Conservation (phyloP, 495 filamentous ascomycete genomes). For the Xylaria cubensis region DNA sequence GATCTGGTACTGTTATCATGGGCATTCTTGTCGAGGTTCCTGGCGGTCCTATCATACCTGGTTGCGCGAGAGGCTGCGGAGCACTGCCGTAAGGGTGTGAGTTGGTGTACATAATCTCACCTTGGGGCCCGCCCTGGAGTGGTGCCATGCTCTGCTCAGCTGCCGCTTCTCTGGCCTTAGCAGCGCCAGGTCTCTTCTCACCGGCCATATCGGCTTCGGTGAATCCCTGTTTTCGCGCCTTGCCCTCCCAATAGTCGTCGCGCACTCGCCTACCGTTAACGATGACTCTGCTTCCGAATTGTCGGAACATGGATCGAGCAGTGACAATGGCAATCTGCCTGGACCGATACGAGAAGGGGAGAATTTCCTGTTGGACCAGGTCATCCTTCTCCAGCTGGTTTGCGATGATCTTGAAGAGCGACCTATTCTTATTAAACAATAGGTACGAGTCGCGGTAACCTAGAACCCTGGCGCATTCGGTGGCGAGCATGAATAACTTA, state of each 20-base stretch:
- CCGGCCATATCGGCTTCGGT: constrained; percentile 96
- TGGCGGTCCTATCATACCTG: constrained; percentile 70
- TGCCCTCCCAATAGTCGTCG: constrained; percentile 98
- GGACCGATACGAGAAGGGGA: constrained; percentile 97
- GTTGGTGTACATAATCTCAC: constrained; percentile 84
- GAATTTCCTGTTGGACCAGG: constrained; percentile 89
- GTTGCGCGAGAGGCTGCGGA: constrained; percentile 72
- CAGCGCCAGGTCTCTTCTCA: constrained; percentile 92
- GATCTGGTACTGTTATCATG: constrained; percentile 82
- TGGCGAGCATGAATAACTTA: constrained; percentile 98
- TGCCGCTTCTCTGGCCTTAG: constrained; percentile 85
- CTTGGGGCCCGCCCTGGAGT: constrained; percentile 65
- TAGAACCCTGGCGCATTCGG: constrained; percentile 93
- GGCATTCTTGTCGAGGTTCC: constrained; percentile 74
- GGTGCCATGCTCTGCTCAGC: constrained; percentile 61
- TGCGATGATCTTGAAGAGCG: constrained; percentile 97
- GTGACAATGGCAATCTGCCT: constrained; percentile 98
- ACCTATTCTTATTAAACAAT: constrained; percentile 98
- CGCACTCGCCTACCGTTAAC: constrained; percentile 86
- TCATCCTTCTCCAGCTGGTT: constrained; percentile 96
- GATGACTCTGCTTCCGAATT: constrained; percentile 97
- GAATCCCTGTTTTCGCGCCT: constrained; percentile 96
- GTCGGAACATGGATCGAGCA: constrained; percentile 98
- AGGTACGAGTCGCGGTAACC: constrained; percentile 97
- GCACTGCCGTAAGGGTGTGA: constrained; percentile 65